Conservation (phyloP, 2,329 filamentous ascomycete species). For the Elsinoe necatrix region DNA sequence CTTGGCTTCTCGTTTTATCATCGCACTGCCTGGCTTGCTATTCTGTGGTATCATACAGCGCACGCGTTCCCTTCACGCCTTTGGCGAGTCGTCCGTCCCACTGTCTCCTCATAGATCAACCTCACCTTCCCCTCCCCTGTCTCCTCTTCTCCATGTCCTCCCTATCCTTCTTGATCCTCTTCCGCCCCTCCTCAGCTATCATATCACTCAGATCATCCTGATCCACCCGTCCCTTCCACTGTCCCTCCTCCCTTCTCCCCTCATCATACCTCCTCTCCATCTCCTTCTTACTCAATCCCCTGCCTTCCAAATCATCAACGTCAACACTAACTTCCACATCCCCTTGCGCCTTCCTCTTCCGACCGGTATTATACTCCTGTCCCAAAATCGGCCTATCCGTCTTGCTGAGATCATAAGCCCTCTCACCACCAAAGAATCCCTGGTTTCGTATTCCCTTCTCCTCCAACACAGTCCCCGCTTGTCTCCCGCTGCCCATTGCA, state of each 20-base stretch:
- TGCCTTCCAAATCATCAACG: constrained; percentile 67
- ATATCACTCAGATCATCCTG: constrained; percentile 80
- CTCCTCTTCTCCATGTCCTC: constrained; percentile 52
- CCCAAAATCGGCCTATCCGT: constrained; percentile 63
- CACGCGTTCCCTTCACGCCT: neutral
- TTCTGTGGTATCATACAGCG: neutral
- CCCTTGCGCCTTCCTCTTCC: constrained; percentile 75
- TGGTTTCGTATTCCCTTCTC: constrained; percentile 78
- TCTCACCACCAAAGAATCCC: constrained; percentile 94
- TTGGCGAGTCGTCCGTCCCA: neutral
- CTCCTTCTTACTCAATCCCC: constrained; percentile 77
- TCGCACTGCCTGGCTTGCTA: neutral
- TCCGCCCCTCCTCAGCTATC: constrained; percentile 88
- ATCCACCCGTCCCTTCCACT: constrained; percentile 65
- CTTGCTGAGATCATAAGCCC: constrained; percentile 72
- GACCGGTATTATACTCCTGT: constrained; percentile 59
- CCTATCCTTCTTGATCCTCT: constrained; percentile 80
- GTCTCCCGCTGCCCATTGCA: constrained; percentile 41
- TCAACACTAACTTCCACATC: constrained; percentile 92
- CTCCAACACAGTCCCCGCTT: constrained; percentile 81
- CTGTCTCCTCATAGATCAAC: neutral
- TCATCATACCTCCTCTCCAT: constrained; percentile 72
- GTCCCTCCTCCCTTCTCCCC: constrained; percentile 50
- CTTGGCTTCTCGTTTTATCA: neutral
- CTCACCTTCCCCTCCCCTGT: constrained; percentile 36